Evolutionary conservation across 345 rosid species (phyloP).

Genomic region (Lepidium africanum): DNA sequence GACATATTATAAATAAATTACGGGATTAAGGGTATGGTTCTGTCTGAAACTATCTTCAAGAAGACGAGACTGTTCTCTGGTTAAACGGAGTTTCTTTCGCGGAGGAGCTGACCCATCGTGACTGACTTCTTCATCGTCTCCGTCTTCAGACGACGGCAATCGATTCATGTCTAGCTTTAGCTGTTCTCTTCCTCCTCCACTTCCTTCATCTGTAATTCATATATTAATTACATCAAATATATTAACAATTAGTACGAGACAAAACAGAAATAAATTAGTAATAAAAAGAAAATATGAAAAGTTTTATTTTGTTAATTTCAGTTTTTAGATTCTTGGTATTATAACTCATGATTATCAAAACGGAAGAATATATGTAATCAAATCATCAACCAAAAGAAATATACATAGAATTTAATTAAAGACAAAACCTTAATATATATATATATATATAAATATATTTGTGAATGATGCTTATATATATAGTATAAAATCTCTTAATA

Average conservation of each 20-base stretch:
- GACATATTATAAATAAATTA: neutral
- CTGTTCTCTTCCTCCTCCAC: constrained; percentile 39
- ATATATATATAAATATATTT: neutral
- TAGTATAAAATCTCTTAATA: neutral
- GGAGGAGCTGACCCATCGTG: constrained; percentile 56
- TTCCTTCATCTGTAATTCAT: constrained; percentile 38
- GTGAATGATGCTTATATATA: neutral
- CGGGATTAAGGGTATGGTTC: constrained; percentile 82
- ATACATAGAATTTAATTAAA: neutral
- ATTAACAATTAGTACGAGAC: neutral
- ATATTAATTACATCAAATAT: constrained; percentile 30
- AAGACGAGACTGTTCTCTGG: constrained; percentile 89
- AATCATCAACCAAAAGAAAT: constrained; percentile 1
- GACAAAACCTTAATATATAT: neutral
- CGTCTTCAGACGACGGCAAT: constrained; percentile 25
- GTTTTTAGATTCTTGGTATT: neutral
- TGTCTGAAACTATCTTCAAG: constrained; percentile 95
- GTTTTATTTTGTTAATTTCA: neutral
- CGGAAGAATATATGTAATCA: neutral
- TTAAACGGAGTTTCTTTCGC: constrained; percentile 80
- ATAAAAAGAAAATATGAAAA: neutral
- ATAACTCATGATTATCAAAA: neutral
- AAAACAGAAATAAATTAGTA: neutral
- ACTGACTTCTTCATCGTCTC: constrained; percentile 23
- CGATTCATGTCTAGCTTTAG: constrained; percentile 29